These are phyloP conservation scores for Saturnispora halmiae DNA, from an alignment of 805 yeast species.

Conservation along the genomic window DNA sequence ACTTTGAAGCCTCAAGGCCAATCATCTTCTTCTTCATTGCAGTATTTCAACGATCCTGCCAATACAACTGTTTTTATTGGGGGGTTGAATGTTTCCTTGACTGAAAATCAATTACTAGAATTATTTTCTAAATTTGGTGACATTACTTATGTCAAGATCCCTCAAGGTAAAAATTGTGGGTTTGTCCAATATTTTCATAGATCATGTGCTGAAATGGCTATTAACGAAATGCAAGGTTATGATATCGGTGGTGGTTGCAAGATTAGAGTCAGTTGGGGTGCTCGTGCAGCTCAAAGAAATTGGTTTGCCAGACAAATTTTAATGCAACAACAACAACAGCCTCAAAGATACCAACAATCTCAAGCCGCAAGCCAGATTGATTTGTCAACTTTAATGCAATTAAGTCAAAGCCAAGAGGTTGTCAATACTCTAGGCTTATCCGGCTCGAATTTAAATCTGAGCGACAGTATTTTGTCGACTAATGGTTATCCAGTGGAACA, in stretches of 20 bases:
- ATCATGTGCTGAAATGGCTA: slow-evolving; percentile 78
- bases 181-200: slow-evolving; percentile 76
- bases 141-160: slow-evolving; percentile 69
- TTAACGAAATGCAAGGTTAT: slow-evolving; percentile 81
- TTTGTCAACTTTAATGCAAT: slow-evolving; percentile 11
- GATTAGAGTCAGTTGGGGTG: slow-evolving; percentile 83
- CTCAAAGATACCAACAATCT: slow-evolving; percentile 7
- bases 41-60: slow-evolving; percentile 63
- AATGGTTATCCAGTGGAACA: slow-evolving; percentile 16
- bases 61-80: slow-evolving; percentile 77
- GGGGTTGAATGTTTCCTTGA: slow-evolving; percentile 50
- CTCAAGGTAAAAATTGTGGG: slow-evolving; percentile 71
- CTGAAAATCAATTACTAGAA: slow-evolving; percentile 52
- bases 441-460: slow-evolving; percentile 19
- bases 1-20: slow-evolving; percentile 14
- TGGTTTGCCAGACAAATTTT: slow-evolving; percentile 29
- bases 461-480: slow-evolving; percentile 17
- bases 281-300: slow-evolving; percentile 39
- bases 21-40: slow-evolving; percentile 38
- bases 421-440: slow-evolving; percentile 21
- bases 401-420: slow-evolving; percentile 15
- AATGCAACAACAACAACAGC: slow-evolving; percentile 21
- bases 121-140: slow-evolving; percentile 63
- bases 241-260: slow-evolving; percentile 71
- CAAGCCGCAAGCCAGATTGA: slow-evolving; percentile 10